Conservation (phyloP, 2,329 filamentous ascomycete species). For the Fusarium sarcochroum region DNA sequence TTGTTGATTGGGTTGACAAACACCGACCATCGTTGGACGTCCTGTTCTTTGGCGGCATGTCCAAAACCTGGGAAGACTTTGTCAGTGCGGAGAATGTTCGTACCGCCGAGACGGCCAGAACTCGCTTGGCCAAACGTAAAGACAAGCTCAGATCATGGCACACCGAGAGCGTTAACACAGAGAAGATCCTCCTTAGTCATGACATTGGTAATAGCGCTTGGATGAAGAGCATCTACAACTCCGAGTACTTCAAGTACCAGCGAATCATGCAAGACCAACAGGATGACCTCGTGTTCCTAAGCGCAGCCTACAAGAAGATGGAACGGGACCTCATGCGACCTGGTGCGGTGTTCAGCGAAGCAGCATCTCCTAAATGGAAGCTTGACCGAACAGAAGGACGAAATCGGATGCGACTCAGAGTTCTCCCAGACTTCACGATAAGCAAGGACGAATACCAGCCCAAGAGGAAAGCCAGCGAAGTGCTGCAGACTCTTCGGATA, state of each 20-base stretch:
- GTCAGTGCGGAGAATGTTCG: constrained; percentile 84
- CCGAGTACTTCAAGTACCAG: constrained; percentile 93
- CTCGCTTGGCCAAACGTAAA: constrained; percentile 79
- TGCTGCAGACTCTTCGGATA: constrained; percentile 55
- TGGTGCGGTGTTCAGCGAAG: constrained; percentile 82
- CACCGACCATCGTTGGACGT: constrained; percentile 83
- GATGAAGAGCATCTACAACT: constrained; percentile 95
- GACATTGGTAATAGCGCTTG: constrained; percentile 89
- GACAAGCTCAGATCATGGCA: constrained; percentile 89
- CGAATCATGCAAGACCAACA: constrained; percentile 92
- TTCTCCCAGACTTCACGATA: constrained; percentile 81
- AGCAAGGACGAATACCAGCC: constrained; percentile 84
- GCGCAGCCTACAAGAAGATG: constrained; percentile 82
- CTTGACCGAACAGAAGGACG: constrained; percentile 95
- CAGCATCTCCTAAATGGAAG: constrained; percentile 81
- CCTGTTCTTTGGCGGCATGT: constrained; percentile 85
- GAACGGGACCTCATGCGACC: constrained; percentile 83
- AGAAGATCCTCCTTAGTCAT: constrained; percentile 83
- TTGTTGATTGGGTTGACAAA: constrained; percentile 89
- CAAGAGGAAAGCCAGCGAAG: constrained; percentile 76
- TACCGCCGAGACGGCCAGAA: constrained; percentile 81
- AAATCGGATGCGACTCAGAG: constrained; percentile 91
- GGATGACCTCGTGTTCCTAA: constrained; percentile 85
- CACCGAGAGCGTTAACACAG: constrained; percentile 74
- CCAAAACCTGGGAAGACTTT: constrained; percentile 89